Conservation (phyloP, 371 early-diverging fungal genomes). For the Coemansia sp. region DNA sequence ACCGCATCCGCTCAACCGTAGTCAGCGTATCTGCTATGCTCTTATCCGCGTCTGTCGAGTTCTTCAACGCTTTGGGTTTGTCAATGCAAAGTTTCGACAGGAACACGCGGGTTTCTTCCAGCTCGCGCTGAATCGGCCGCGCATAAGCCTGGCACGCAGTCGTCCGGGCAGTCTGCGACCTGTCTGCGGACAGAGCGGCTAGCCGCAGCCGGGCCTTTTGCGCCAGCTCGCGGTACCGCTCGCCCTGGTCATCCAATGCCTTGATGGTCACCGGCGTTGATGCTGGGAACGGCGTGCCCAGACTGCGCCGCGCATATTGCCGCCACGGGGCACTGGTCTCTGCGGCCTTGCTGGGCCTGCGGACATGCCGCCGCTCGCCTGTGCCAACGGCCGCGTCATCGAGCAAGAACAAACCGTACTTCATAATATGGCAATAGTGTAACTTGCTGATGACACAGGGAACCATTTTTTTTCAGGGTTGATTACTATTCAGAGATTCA, state of each 20-base stretch:
- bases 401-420: background rate
- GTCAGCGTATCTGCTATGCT: slow-evolving; percentile 17
- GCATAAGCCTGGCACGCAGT: slow-evolving; percentile 23
- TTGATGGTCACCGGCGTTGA: slow-evolving; percentile 4
- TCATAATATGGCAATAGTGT: background rate
- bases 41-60: slow-evolving; percentile 3
- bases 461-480: too few species aligned
- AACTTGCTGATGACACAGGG: background rate
- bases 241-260: slow-evolving; percentile 10
- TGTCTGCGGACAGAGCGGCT: background rate
- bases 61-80: background rate
- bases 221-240: slow-evolving; percentile 25
- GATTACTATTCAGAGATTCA: too few species aligned
- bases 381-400: background rate
- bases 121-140: slow-evolving; percentile 24
- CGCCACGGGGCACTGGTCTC: slow-evolving; percentile 1
- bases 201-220: slow-evolving; percentile 14
- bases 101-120: slow-evolving; percentile 26
- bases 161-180: slow-evolving; percentile 7
- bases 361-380: background rate
- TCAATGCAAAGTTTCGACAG: slow-evolving; percentile 14
- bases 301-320: slow-evolving; percentile 16
- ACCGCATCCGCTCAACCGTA: slow-evolving; percentile 31
- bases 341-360: background rate
- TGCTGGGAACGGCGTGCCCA: slow-evolving; percentile 28